These are phyloP conservation scores for Zalaria obscura DNA, from an alignment of 2,329 filamentous ascomycete species.

Conservation along the genomic window DNA sequence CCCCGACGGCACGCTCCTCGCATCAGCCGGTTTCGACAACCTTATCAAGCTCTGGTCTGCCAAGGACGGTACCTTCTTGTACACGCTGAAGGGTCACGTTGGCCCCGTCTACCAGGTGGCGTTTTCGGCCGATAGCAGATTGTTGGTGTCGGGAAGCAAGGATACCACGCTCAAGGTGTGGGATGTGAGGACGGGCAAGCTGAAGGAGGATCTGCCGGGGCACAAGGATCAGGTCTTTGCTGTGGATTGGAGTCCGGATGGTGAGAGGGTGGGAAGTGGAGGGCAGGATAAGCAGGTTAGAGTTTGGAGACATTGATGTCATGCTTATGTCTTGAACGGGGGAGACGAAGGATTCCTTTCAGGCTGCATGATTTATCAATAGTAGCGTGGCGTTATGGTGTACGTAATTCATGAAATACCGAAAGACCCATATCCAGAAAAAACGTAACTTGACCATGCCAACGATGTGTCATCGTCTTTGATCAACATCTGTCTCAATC, in stretches of 20 bases:
- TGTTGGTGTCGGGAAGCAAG: conserved; percentile 76
- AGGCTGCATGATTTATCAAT: neutral
- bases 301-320: conserved; percentile 45
- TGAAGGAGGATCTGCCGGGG: conserved; percentile 71
- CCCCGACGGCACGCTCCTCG: conserved; percentile 75
- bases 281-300: conserved; percentile 74
- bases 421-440: too few species aligned
- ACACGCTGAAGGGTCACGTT: conserved; percentile 77
- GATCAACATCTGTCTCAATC: too few species aligned
- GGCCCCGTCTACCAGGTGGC: conserved; percentile 84
- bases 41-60: conserved; percentile 87
- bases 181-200: conserved; percentile 75
- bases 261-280: conserved; percentile 75
- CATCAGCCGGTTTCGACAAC: conserved; percentile 85
- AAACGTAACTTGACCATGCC: too few species aligned
- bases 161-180: conserved; percentile 92
- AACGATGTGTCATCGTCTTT: too few species aligned
- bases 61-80: conserved; percentile 62
- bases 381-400: too few species aligned
- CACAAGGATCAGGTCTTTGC: conserved; percentile 91
- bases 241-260: conserved; percentile 89
- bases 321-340: neutral
- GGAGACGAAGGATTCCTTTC: neutral
- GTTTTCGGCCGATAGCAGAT: conserved; percentile 83
- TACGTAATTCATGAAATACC: too few species aligned